phyloP scores from a whole-genome alignment of 2,329 filamentous ascomycete species.

The Chrysosporium queenslandicum region DNA sequence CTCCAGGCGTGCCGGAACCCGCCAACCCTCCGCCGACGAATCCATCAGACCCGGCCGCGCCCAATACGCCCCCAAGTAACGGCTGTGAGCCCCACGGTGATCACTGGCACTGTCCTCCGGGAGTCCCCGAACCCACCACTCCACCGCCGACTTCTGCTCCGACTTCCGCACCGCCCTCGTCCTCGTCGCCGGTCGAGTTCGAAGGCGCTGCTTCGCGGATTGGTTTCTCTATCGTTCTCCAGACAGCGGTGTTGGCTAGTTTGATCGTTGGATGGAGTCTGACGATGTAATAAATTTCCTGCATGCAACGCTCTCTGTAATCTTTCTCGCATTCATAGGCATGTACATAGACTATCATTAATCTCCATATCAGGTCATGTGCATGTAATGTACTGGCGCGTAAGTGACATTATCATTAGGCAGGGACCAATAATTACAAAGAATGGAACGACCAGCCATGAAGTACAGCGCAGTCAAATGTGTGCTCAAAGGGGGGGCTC shows the following conservation, averaged over 20 bases:
- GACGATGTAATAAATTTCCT: background rate
- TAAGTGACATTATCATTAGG: conserved; percentile 4
- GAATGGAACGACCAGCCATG: background rate
- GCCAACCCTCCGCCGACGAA: background rate
- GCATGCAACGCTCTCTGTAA: background rate
- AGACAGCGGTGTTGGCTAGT: background rate
- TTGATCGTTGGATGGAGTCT: background rate
- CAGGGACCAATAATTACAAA: background rate
- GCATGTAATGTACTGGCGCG: too few species aligned
- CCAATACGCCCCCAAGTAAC: background rate
- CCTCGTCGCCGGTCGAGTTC: background rate
- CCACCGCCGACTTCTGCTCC: background rate
- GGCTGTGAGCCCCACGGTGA: conserved; percentile 5
- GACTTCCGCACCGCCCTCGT: background rate
- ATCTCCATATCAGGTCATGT: too few species aligned
- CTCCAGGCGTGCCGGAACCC: conserved; percentile 1
- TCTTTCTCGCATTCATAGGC: too few species aligned
- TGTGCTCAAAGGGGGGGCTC: background rate
- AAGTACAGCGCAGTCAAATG: too few species aligned
- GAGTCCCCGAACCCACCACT: conserved; percentile 1
- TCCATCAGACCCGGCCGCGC: background rate
- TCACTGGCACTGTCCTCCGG: conserved; percentile 8
- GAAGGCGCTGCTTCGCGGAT: background rate
- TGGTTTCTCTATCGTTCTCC: background rate
- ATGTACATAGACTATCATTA: too few species aligned